phyloP scores from a whole-genome alignment of 2,329 filamentous ascomycete genomes.

The Fusarium nelsonii region DNA sequence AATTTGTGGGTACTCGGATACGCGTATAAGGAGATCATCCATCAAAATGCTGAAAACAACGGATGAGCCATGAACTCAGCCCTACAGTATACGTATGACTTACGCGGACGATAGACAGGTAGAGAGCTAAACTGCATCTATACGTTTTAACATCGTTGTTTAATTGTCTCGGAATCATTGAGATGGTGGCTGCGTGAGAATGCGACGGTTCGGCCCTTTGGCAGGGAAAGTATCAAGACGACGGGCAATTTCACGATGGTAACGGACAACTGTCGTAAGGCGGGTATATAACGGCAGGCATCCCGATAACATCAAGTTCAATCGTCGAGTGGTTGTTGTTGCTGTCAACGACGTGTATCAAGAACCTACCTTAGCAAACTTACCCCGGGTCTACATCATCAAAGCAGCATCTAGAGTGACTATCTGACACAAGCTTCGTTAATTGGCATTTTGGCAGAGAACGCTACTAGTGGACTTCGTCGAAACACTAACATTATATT shows the following conservation, averaged over 20 bases:
- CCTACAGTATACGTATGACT: constrained; percentile 12
- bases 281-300: background rate
- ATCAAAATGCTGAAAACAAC: background rate
- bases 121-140: background rate
- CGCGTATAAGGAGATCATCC: constrained; percentile 26
- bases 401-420: too few species aligned
- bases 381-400: too few species aligned
- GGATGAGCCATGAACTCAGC: constrained; percentile 2
- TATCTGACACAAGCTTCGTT: background rate
- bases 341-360: background rate
- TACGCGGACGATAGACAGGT: background rate
- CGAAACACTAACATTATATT: background rate
- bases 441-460: background rate
- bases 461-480: background rate
- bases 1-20: constrained; percentile 22
- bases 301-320: background rate
- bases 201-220: background rate
- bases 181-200: background rate
- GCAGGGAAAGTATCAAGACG: background rate
- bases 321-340: background rate
- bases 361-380: too few species aligned
- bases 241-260: background rate
- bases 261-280: background rate
- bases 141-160: background rate
- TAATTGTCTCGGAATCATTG: background rate